A percentile compares a stretch with the other conserved stretches of the same genome.
These are phyloP conservation scores for Solanum acaule DNA, from an alignment of 257 asterid genomes.

Conservation along the genomic window DNA sequence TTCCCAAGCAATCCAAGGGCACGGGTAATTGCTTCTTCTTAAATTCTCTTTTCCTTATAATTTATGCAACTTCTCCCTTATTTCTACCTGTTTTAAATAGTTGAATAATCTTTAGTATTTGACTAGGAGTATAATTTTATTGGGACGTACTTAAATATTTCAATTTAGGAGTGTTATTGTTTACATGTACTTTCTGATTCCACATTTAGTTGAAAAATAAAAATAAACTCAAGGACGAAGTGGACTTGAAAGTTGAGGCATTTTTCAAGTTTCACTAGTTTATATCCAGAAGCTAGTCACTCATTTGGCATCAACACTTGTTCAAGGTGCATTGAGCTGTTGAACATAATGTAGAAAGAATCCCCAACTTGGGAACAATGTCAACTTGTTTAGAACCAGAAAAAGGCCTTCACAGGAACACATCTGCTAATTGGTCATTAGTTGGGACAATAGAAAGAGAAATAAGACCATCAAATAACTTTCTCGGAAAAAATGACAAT, in stretches of 20 bases:
- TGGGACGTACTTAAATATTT: not conserved
- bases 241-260: not conserved
- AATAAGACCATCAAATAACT: not conserved
- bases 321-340: not conserved
- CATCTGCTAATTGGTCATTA: not conserved
- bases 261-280: not conserved
- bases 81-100: not conserved
- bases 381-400: too few species aligned
- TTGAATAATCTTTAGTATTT: not conserved
- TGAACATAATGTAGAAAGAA: not conserved
- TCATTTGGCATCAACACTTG: not conserved
- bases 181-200: not conserved
- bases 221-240: not conserved
- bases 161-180: not conserved
- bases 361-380: too few species aligned
- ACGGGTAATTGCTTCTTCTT: slow-evolving; percentile 32
- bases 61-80: not conserved
- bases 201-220: not conserved
- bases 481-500: not conserved
- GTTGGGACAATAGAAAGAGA: not conserved
- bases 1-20: slow-evolving; percentile 50
- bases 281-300: not conserved
- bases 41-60: not conserved
- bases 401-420: not conserved
- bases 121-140: not conserved